Evolutionary conservation across 73 alveolate genomes (phyloP), one percentile per base, ranked within the genome.

Genomic region (Paramecium sonneborni): DNA sequence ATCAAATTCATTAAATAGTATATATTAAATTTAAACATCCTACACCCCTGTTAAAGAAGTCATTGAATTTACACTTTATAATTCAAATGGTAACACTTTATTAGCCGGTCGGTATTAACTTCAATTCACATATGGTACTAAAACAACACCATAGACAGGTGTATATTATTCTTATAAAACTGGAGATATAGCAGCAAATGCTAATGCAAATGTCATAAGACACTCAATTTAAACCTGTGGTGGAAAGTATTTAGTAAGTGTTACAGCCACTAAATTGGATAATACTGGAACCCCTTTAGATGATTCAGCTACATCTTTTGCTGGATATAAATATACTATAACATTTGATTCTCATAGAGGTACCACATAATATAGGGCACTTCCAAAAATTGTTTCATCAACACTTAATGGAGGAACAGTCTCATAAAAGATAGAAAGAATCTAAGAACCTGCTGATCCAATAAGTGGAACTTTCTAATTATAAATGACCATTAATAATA

Each of bases 311-410:
- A 79, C 90, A 41, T n/a, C 21, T 0, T 79, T 43, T 79, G 90
- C 90, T 23, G 90, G 90, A 79, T 79, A 79, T 11, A 43, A 32
- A 38, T 79, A 79, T 79, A 39, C 44, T 15, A 46, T 79, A 2
- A 44, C 69, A n/a, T 79, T 79, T 41, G 57, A 35, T 35, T 72
- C 86, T 35, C 57, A 72, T 5, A 72, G 86, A 72, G 86, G 86
- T 34, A 14, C 20, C 0, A 24, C n/a, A 1, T 1, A 72, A 15
- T 72, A 72, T 72, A 72, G 86, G 20, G 57, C 86, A 35, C 35
- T 72, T 34, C 86, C 86, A 12, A 72, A 4, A 14, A 15, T 72
- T 5, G 24, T 72, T 0, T 62, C 84, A 62, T 30, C 84, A 1
- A 5, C 68, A n/a, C 24, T 62, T 3, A 62, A 11, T 26, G 84